Evolutionary conservation across 2,329 filamentous ascomycete species (phyloP).

Genomic region (Rhexocercosporidium sp.): DNA sequence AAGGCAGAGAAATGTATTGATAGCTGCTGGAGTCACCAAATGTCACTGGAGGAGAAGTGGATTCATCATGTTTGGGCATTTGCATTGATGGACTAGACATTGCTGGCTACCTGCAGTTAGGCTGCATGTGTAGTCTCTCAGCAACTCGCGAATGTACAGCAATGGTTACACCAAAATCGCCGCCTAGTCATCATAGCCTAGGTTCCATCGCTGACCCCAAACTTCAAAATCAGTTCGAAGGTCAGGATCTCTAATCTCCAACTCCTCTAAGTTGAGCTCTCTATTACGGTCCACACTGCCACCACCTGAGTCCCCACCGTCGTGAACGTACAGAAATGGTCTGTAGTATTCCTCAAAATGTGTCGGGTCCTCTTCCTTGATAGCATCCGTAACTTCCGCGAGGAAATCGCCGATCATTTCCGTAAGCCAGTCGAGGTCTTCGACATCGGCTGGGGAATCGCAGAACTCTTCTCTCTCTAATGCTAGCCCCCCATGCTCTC

Average conservation of each 20-base stretch:
- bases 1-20: too few species aligned
- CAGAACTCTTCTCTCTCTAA: not conserved
- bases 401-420: not conserved
- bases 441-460: not conserved
- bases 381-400: not conserved
- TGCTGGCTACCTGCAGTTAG: not conserved
- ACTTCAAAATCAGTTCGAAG: not conserved
- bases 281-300: too few species aligned
- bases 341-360: not conserved
- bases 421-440: not conserved
- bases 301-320: not conserved
- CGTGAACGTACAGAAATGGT: not conserved
- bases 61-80: too few species aligned
- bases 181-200: not conserved
- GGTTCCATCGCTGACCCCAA: not conserved
- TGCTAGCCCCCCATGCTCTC: not conserved
- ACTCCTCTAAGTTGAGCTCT: not conserved
- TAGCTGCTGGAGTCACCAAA: too few species aligned
- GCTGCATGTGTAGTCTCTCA: too few species aligned
- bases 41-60: too few species aligned
- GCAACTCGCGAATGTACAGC: not conserved
- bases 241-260: not conserved
- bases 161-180: too few species aligned
- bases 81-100: not conserved
- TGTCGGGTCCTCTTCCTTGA: not conserved